Evolutionary conservation across 495 filamentous ascomycete genomes (phyloP), one percentile per base, ranked within the genome.

Genomic region (Podospora fimiseda): DNA sequence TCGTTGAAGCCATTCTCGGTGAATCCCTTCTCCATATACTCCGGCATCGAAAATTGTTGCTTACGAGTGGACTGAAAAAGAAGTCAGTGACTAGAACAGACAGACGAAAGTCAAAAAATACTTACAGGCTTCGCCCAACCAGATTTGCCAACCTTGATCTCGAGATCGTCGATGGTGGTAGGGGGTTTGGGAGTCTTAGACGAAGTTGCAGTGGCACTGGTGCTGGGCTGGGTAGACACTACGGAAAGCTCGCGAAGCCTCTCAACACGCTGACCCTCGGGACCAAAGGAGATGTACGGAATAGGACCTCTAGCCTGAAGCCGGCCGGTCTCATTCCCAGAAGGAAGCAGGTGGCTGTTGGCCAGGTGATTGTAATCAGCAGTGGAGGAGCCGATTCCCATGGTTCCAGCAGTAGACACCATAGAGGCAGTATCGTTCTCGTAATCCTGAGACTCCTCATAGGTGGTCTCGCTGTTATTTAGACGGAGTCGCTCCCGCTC

Each of bases 251-350:
- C 27, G 30, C 50, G 49, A 14, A 43, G 9, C 58, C 50, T 50
- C 13, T 36, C 30, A 3, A 27, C 21, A 9, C 24, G 47, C 42
- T 60, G 39, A 23, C 55, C 55, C 9, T 58, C 23, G 1, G 59
- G 55, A 13, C 58, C 55, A 47, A 43, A 61, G 21, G 55, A 51
- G 16, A 55, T 61, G 52, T 50, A 58, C 0, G 44, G 9, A 8
- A 55, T 40, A 23, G 39, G 2, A n/a, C 24, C 11, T 23, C 7
- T 21, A 13, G 3, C 13, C 6, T n/a, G 2, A 15, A 9, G 21
- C 1, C 6, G 2, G 11, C 20, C n/a, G 1, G 30, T 16, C 19
- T 14, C 19, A 23, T 11, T 24, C 16, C 22, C 16, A 18, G 37
- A 19, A 13, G 22, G 42, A 3, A 11, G 42, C n/a, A 21, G n/a